Base-by-base conservation (phyloP, 129 eudicot species). In the Arctium minus region DNA sequence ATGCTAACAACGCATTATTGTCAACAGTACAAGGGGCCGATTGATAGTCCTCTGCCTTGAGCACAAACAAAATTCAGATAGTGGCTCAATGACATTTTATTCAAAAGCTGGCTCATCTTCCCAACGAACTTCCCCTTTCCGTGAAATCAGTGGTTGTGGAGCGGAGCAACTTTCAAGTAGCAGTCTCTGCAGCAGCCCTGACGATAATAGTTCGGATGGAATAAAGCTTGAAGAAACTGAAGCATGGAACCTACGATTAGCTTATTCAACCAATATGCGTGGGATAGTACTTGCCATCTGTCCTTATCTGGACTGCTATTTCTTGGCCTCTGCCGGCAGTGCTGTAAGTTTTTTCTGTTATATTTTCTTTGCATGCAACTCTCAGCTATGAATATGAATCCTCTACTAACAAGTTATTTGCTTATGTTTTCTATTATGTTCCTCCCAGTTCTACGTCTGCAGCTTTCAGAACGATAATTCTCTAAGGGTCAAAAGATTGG, bases 271-370 rank as follows among this genome's bases (percentile, higher is more conserved):
- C 38, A 80, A 53, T 53, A 87, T 92, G 98, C 91, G 91, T 11
- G 99, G 99, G 32, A 85, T 90, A 79, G 95, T 96, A 6, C 91
- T 91, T 82, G 92, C 98, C 0, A 79, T 96, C 70, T 96, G 90
- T 76, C 85, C 98, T 38, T 96, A 90, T 77, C 98, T 96, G 81
- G 97, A 85, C 48, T 91, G 88, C 83, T 96, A 87, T 85, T 93
- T 96, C 89, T 38, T 96, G 89, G 99, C 97, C 42, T 91, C 98
- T 89, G 92, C 99, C 79, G 98, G 98, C 73, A 91, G 84, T 86
- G 88, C 91, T 79, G 99, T 96, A 90, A 88, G 99, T 86, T 87
- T 77, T 35, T 50, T 29, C 38, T 50, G 13, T 56, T 39, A 5
- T 38, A 50, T 44, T 36, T 56, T 22, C 46, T 22, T 82, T 30